Conservation (phyloP, 2,329 filamentous ascomycete species). For the Coniochaeta sp. region DNA sequence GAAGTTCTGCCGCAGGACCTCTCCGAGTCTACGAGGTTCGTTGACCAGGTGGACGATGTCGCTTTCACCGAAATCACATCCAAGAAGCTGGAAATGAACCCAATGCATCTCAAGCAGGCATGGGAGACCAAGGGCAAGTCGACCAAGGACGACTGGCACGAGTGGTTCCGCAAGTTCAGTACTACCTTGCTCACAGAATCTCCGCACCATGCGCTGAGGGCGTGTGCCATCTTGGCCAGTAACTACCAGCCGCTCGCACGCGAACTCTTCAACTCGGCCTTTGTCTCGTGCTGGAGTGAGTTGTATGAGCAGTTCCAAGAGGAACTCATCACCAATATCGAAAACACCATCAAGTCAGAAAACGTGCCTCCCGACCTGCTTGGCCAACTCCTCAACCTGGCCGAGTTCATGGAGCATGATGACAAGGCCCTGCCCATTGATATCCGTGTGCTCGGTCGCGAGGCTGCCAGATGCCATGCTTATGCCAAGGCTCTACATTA, state of each 20-base stretch:
- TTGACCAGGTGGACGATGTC: constrained; percentile 70
- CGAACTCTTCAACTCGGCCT: constrained; percentile 96
- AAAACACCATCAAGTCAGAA: constrained; percentile 88
- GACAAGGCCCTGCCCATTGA: constrained; percentile 98
- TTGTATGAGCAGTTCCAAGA: constrained; percentile 96
- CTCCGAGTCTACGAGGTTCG: constrained; percentile 76
- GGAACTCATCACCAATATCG: constrained; percentile 90
- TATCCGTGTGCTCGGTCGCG: constrained; percentile 86
- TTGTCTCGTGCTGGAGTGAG: constrained; percentile 98
- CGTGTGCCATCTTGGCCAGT: constrained; percentile 85
- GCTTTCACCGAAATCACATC: constrained; percentile 76
- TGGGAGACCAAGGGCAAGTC: constrained; percentile 98
- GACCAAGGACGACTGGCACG: constrained; percentile 97
- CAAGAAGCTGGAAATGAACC: constrained; percentile 95
- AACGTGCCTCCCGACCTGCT: constrained; percentile 95
- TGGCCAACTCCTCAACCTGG: constrained; percentile 87
- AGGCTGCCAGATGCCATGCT: constrained; percentile 93
- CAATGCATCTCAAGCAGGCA: constrained; percentile 91
- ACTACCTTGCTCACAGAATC: constrained; percentile 92
- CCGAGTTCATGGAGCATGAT: constrained; percentile 99
- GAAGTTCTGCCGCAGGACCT: constrained; percentile 93
- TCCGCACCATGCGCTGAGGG: constrained; percentile 87
- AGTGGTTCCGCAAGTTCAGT: constrained; percentile 96
- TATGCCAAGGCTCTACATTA: constrained; percentile 98
- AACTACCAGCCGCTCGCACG: constrained; percentile 87